Percentiles rank a stretch among this genome's conserved stretches.
Evolutionary conservation across 768 basidiomycete genomes (phyloP).

Genomic region (Pleurotus tuber-regium): DNA sequence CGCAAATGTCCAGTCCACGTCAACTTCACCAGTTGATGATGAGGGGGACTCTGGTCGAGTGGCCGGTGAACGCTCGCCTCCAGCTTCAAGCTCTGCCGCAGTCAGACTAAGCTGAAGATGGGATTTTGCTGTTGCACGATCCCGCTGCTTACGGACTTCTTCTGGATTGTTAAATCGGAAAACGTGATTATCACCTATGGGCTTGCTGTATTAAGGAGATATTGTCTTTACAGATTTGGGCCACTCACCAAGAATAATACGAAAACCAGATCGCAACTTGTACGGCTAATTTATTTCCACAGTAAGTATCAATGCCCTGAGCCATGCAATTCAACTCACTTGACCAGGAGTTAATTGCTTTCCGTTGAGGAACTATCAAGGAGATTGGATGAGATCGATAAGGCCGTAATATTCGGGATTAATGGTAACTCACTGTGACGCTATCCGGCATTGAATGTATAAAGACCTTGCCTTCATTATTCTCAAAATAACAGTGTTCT

Average conservation of each 20-base stretch:
- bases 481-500: conserved; percentile 89
- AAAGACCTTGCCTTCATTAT: conserved; percentile 81
- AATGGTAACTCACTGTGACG: conserved; percentile 61
- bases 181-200: conserved; percentile 97
- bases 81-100: conserved; percentile 62
- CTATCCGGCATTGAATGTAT: conserved; percentile 78
- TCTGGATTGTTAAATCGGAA: conserved; percentile 97
- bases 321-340: conserved; percentile 40
- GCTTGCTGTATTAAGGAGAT: no score
- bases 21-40: conserved; percentile 65
- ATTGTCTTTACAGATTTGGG: conserved; percentile 12
- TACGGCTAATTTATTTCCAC: conserved; percentile 45
- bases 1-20: conserved; percentile 97
- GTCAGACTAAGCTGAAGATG: conserved; percentile 63
- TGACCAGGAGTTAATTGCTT: conserved; percentile 77
- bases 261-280: conserved; percentile 90
- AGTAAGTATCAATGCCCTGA: conserved; percentile 20
- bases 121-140: conserved; percentile 74
- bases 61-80: conserved; percentile 41
- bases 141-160: conserved; percentile 88
- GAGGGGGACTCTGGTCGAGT: conserved; percentile 80
- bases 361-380: conserved; percentile 84
- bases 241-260: conserved; percentile 86
- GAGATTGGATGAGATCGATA: conserved; percentile 14
- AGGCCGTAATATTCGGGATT: conserved; percentile 3